Conservation (phyloP, 1,139 yeast species). For the Pichia cactophila region DNA sequence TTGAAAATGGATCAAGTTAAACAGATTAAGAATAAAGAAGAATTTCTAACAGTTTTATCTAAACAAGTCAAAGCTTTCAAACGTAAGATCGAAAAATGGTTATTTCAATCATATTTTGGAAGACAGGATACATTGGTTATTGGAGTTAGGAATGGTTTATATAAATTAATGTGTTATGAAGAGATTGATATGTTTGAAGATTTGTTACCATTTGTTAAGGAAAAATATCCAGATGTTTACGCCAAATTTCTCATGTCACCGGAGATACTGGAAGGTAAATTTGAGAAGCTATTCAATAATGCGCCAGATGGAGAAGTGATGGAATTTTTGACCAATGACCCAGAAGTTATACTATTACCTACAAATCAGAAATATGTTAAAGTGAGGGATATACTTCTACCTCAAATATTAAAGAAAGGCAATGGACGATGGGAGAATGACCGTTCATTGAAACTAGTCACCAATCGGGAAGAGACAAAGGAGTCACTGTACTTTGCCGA, state of each 20-base stretch:
- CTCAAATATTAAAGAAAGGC: background rate
- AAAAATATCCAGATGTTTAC: background rate
- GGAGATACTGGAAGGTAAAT: background rate
- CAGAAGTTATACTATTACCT: background rate
- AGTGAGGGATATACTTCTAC: background rate
- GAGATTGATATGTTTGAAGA: background rate
- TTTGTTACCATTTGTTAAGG: background rate
- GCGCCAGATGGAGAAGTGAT: background rate
- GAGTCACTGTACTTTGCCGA: background rate
- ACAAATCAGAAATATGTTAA: background rate
- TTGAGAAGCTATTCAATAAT: background rate
- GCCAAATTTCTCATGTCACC: background rate
- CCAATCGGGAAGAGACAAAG: background rate
- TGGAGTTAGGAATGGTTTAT: conserved; percentile 8
- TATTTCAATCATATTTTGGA: conserved; percentile 16
- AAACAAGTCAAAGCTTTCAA: conserved; percentile 5
- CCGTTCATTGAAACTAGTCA: background rate
- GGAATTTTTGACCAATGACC: background rate
- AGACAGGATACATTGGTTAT: conserved; percentile 13
- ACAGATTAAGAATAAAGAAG: background rate
- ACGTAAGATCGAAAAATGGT: conserved; percentile 11
- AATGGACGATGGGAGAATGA: background rate
- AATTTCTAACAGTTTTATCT: conserved; percentile 3
- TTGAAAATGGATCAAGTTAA: background rate
- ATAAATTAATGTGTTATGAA: background rate